Evolutionary conservation across 2,329 filamentous ascomycete genomes (phyloP).

Genomic region (Arthrobotrys musiformis): DNA sequence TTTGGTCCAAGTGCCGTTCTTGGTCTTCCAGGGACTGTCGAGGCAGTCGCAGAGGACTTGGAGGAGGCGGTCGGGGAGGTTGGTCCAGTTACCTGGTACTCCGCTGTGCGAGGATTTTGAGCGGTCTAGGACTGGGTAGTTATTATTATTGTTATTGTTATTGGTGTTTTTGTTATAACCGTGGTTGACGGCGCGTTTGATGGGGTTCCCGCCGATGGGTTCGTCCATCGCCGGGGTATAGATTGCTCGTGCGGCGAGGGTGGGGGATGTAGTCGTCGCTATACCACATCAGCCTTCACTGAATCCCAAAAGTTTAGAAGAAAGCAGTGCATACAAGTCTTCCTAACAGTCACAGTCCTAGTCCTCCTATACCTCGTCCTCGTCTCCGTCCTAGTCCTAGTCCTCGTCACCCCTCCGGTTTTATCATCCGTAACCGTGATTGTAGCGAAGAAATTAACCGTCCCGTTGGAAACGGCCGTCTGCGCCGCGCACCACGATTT

Average conservation of each 20-base stretch:
- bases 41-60: constrained; percentile 24
- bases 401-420: not conserved
- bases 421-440: not conserved
- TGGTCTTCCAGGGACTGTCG: constrained; percentile 33
- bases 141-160: not conserved
- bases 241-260: not conserved
- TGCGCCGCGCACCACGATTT: constrained; percentile 40
- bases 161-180: not conserved
- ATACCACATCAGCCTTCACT: not conserved
- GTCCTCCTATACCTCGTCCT: constrained; percentile 19
- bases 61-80: not conserved
- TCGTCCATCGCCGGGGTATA: not conserved
- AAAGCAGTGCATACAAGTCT: not conserved
- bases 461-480: constrained; percentile 2
- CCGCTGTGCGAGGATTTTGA: not conserved
- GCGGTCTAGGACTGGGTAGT: not conserved
- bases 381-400: constrained; percentile 7
- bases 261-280: not conserved
- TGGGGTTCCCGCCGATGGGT: not conserved
- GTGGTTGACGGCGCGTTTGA: not conserved
- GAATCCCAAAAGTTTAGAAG: not conserved
- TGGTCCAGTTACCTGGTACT: constrained; percentile 3
- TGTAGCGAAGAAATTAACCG: constrained; percentile 11
- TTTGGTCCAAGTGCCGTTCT: not conserved
- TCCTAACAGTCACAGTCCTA: constrained; percentile 22